Evolutionary conservation across 2,329 filamentous ascomycete species (phyloP).

Genomic region (Monilinia laxa): DNA sequence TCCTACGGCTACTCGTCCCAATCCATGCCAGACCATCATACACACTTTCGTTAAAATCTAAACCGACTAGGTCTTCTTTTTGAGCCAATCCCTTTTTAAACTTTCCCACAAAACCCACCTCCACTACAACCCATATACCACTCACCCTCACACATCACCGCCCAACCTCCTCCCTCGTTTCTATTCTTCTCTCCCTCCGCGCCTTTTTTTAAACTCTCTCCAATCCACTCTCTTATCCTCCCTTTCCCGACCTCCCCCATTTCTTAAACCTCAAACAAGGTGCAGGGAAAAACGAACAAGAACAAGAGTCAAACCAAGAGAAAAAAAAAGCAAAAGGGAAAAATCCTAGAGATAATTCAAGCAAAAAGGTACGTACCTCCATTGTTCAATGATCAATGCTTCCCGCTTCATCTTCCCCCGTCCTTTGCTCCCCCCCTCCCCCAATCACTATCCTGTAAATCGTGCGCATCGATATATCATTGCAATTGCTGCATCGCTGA

Average conservation of each 20-base stretch:
- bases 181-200: constrained; percentile 25
- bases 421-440: constrained; percentile 21
- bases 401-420: constrained; percentile 33
- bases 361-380: constrained; percentile 34
- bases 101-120: constrained; percentile 23
- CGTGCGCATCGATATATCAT: constrained; percentile 30
- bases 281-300: constrained; percentile 24
- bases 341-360: constrained; percentile 4
- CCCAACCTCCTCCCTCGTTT: constrained; percentile 31
- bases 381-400: constrained; percentile 23
- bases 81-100: constrained; percentile 23
- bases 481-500: constrained; percentile 38
- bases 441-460: constrained; percentile 10
- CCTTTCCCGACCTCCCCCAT: constrained; percentile 34
- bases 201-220: constrained; percentile 31
- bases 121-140: constrained; percentile 28
- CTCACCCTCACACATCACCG: constrained; percentile 27
- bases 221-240: constrained; percentile 38
- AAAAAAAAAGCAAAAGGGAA: constrained; percentile 7
- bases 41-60: constrained; percentile 20
- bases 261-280: constrained; percentile 31
- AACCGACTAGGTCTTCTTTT: not conserved
- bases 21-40: too few relatives aligned
- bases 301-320: too few relatives aligned
- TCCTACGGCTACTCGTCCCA: constrained; percentile 21